Base-by-base conservation (phyloP, 176 grass and related monocot genomes). In the Avena sativa region DNA sequence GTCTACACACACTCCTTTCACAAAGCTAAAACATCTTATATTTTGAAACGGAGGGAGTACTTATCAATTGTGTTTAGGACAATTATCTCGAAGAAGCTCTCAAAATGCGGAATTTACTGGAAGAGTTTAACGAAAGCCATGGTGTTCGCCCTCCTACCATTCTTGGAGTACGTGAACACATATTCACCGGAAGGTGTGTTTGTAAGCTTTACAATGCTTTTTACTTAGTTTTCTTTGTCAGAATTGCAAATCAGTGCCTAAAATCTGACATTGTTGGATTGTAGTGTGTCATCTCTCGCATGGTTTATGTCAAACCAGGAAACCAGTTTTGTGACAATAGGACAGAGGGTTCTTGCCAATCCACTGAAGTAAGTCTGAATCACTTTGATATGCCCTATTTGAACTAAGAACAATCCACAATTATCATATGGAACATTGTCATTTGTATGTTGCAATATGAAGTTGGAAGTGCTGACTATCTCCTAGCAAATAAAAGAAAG, bases 1-100 rank as follows among this genome's bases (percentile, higher is more conserved):
- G 23, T 23, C 23, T 28, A 28, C 28, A 28, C 2, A 28, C 28
- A 28, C 28, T 28, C 28, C 28, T 28, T 28, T 28, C 28, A 28
- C 28, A 28, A 28, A 28, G 28, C 28, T 28, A 28, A 28, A 28
- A 28, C 28, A 28, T 28, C 28, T 28, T 28, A 28, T 28, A 28
- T 28, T 28, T 28, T 28, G 28, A 28, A 28, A 28, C 28, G 28
- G 28, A 28, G 28, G 28, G 28, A 28, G 28, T 88, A 85, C 34
- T 84, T 83, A 86, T 74, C 25, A 83, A 63, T 57, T 34, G 68
- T 90, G 16, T 87, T 84, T 71, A 98, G 96, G 96, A 98, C 36
- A 98, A 98, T 82, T 95, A 98, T 91, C 85, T 98, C 86, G 96
- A 98, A 82, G 96, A 98, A 82, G 96, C 96, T 74, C 89, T 98